Evolutionary conservation across 2,329 filamentous ascomycete species (phyloP), one percentile per base, ranked within the genome.

Genomic region (Triangularia setosa): DNA sequence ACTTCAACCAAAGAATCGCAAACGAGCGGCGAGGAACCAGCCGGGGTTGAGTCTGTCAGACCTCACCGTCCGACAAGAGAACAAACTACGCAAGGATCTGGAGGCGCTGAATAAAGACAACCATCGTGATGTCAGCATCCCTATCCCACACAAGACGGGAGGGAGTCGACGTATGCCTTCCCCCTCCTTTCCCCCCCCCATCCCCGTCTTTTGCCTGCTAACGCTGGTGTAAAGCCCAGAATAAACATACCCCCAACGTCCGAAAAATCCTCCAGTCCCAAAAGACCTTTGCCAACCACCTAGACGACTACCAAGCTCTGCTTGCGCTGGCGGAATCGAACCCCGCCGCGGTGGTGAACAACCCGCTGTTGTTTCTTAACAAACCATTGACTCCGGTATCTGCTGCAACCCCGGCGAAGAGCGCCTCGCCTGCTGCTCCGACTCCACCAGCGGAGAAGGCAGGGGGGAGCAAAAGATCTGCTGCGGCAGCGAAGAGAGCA

Each of bases 41-140:
- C 80, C 78, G 58, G 79, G 80, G 24, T 74, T 79, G 27, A 84
- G 79, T 68, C 77, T 82, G 9, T 84, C 86, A 69, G 91, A 96
- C 70, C 83, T 92, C 56, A 89, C 87, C 30, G 90, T 91, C n/a
- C 84, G 92, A 62, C 91, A 96, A 75, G 90, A 94, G 73, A 88
- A 89, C 53, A 93, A 92, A 69, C 85, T 93, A 60, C 83, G 91
- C 63, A 90, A 92, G 69, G 91, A 95, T 72, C 84, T 98, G 56
- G 89, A 91, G 66, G 89, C 91, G 48, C 83, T 99, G 35, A 91
- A 96, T 73, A 86, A 87, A 60, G 95, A 98, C 74, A 91, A 90
- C 68, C 84, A 89, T 72, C 82, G 84, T 65, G 91, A 94, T 69
- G 86, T 86, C 1, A 80, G 84, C n/a, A 92, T 96, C 60, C 81